phyloP scores from a whole-genome alignment of 257 asterid species.

The Salvia miltiorrhiza region DNA sequence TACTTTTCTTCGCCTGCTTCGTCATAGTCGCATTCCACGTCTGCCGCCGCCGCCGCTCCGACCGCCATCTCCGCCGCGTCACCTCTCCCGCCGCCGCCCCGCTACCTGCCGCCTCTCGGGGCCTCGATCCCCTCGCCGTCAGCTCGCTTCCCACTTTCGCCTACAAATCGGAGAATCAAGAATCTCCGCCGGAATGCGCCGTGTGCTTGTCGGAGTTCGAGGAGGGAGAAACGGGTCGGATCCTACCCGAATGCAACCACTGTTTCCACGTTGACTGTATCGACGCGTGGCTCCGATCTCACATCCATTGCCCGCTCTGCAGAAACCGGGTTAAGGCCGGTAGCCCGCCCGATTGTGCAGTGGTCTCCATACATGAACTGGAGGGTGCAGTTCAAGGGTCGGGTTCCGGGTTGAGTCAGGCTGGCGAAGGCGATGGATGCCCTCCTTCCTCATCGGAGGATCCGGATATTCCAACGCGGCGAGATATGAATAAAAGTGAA shows the following conservation, averaged over 20 bases:
- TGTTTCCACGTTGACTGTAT: constrained; percentile 33
- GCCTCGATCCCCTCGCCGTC: constrained; percentile 18
- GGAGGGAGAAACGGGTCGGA: constrained; percentile 30
- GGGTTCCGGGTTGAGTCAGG: background rate
- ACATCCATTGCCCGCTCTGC: constrained; percentile 39
- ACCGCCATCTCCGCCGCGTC: background rate
- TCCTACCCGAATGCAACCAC: constrained; percentile 37
- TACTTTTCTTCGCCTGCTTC: constrained; percentile 29
- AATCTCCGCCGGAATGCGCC: constrained; percentile 30
- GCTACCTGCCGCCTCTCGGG: background rate
- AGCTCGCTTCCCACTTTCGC: constrained; percentile 27
- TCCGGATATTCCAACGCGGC: background rate
- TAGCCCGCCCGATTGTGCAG: background rate
- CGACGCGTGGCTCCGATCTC: constrained; percentile 35
- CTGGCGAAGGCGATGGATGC: background rate
- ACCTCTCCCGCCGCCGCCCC: background rate
- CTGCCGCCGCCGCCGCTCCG: constrained; percentile 16
- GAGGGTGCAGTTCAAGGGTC: constrained; percentile 1
- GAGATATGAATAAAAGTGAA: background rate
- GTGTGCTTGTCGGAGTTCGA: constrained; percentile 44
- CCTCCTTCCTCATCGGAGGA: background rate
- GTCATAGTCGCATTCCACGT: constrained; percentile 20
- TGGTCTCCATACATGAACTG: background rate
- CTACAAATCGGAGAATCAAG: constrained; percentile 11
- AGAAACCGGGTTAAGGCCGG: constrained; percentile 22